Percentiles rank a stretch among this genome's conserved stretches.
These are phyloP conservation scores for Beauveria pseudobassiana DNA, from an alignment of 2,329 filamentous ascomycete genomes.

Conservation along the genomic window DNA sequence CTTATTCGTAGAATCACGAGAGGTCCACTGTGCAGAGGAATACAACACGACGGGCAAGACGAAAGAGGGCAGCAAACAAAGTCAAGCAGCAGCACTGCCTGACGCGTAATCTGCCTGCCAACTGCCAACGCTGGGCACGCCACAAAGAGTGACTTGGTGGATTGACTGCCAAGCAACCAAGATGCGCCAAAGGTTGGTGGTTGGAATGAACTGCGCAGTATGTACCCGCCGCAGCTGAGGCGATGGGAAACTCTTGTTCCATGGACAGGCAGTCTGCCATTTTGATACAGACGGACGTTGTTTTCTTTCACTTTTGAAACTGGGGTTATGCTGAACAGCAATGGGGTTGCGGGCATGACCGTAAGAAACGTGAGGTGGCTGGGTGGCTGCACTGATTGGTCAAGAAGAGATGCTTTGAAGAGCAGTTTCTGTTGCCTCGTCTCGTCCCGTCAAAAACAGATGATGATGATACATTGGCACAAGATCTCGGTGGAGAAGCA, in stretches of 20 bases:
- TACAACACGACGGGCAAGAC: too few relatives aligned
- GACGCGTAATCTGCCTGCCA: slow-evolving; percentile 4
- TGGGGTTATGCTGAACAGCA: too few relatives aligned
- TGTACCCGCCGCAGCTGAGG: background rate
- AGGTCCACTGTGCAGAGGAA: too few relatives aligned
- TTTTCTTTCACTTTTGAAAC: background rate
- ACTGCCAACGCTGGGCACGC: slow-evolving; percentile 1
- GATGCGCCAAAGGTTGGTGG: background rate
- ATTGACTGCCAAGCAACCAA: background rate
- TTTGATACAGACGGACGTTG: too few relatives aligned
- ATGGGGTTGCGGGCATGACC: background rate
- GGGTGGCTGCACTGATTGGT: background rate
- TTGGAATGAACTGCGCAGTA: background rate
- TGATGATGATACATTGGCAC: background rate
- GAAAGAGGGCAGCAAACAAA: background rate
- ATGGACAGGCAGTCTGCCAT: background rate
- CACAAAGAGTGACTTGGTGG: background rate
- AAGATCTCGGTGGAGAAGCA: slow-evolving; percentile 1
- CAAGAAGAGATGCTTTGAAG: background rate
- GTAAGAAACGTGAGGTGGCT: background rate
- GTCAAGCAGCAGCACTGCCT: background rate
- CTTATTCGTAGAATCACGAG: too few relatives aligned
- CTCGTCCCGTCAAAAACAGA: background rate
- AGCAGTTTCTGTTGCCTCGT: background rate
- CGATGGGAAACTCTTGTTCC: background rate